A percentile compares a stretch with the other conserved stretches of the same genome.
Evolutionary conservation across 495 filamentous ascomycete genomes (phyloP).

Genomic region (Annulohypoxylon bovei): DNA sequence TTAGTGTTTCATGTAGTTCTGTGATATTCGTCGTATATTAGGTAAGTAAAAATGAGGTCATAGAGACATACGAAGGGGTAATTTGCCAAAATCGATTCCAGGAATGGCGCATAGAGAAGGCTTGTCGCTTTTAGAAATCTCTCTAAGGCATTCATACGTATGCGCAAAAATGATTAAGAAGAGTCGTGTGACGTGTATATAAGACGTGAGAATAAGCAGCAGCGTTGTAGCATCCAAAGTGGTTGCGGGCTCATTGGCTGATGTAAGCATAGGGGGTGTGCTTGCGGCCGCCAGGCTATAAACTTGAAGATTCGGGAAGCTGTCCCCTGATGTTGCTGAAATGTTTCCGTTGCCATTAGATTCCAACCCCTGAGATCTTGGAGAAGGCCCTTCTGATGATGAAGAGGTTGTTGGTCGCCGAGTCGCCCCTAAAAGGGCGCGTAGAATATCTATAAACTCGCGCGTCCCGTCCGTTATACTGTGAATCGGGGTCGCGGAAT

Average conservation of each 20-base stretch:
- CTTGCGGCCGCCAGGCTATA: background rate
- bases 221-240: slow-evolving; percentile 26
- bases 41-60: background rate
- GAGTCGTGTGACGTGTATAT: slow-evolving; percentile 32
- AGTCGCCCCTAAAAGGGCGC: background rate
- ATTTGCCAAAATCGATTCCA: slow-evolving; percentile 29
- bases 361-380: background rate
- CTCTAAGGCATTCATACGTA: slow-evolving; percentile 17
- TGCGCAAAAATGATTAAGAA: slow-evolving; percentile 34
- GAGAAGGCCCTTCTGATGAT: background rate
- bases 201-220: slow-evolving; percentile 35
- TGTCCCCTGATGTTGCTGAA: background rate
- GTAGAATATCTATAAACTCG: slow-evolving; percentile 27
- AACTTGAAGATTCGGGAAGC: background rate
- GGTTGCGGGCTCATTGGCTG: background rate
- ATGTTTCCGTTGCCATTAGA: background rate
- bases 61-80: slow-evolving; percentile 29
- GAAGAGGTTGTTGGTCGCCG: background rate
- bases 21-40: background rate
- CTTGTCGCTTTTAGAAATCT: slow-evolving; percentile 26
- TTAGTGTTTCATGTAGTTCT: background rate
- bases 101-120: slow-evolving; percentile 29
- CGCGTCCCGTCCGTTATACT: slow-evolving; percentile 22
- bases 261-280: background rate
- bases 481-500: slow-evolving; percentile 13